Percentiles rank a stretch among this genome's conserved stretches.
Conservation (phyloP, 139 green algal genomes). For the Prasinococcaceae sp. region DNA sequence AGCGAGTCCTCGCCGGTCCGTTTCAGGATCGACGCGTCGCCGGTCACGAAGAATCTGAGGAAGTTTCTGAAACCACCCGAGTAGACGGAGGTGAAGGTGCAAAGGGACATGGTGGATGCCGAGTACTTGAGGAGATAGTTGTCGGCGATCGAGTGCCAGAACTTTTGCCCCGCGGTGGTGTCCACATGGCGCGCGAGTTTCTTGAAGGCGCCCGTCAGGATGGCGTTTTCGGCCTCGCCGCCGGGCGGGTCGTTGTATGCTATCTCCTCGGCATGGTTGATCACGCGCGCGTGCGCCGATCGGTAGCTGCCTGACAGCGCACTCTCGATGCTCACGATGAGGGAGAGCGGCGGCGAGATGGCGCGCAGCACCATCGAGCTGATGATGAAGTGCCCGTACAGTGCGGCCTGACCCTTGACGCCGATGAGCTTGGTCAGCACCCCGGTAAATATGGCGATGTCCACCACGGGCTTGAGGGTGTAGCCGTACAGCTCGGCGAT, state of each 20-base stretch:
- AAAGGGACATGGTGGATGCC: slow-evolving; percentile 57
- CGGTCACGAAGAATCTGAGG: too few species aligned
- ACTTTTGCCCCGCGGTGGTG: slow-evolving; percentile 67
- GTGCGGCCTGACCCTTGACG: slow-evolving; percentile 39
- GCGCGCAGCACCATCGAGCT: slow-evolving; percentile 42
- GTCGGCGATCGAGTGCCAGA: slow-evolving; percentile 70
- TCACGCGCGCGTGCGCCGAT: slow-evolving; percentile 30
- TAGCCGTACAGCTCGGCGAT: slow-evolving; percentile 77
- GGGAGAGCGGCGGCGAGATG: slow-evolving; percentile 63
- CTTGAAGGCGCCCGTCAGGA: slow-evolving; percentile 79
- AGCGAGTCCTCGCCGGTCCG: too few species aligned
- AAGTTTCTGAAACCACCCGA: too few species aligned
- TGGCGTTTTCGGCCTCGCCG: slow-evolving; percentile 57
- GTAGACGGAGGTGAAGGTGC: too few species aligned
- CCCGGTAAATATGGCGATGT: slow-evolving; percentile 85
- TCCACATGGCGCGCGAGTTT: slow-evolving; percentile 60
- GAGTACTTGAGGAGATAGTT: slow-evolving; percentile 81
- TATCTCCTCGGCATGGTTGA: slow-evolving; percentile 52
- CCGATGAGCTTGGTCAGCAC: slow-evolving; percentile 66
- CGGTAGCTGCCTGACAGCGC: slow-evolving; percentile 49
- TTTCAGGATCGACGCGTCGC: too few species aligned
- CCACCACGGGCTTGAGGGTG: slow-evolving; percentile 88
- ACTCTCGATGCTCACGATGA: slow-evolving; percentile 66
- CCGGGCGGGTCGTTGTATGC: slow-evolving; percentile 83
- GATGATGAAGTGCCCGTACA: slow-evolving; percentile 32